A percentile compares a stretch with the other conserved stretches of the same genome.
phyloP scores from a whole-genome alignment of 2,329 filamentous ascomycete species.

The Tolypocladium ovalisporum region DNA sequence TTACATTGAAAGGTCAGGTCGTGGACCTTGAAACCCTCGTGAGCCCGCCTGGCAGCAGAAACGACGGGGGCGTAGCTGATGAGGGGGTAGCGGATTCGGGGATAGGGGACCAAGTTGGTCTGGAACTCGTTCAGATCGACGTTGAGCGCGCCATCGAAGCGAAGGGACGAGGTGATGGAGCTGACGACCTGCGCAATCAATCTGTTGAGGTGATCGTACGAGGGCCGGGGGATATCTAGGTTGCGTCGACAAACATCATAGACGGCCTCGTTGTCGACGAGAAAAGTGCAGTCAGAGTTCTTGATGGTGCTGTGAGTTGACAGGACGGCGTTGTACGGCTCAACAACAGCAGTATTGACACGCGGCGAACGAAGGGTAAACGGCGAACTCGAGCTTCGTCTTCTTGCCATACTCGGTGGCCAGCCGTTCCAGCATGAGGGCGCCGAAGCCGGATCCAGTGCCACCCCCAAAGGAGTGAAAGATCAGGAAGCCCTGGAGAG shows the following conservation, averaged over 20 bases:
- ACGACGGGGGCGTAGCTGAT: constrained; percentile 65
- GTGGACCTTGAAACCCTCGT: constrained; percentile 79
- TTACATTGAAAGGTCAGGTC: constrained; percentile 67
- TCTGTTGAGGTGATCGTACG: constrained; percentile 62
- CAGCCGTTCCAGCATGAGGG: constrained; percentile 60
- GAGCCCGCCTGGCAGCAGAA: constrained; percentile 63
- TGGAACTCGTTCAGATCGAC: constrained; percentile 71
- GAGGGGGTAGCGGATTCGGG: constrained; percentile 63
- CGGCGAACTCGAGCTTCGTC: constrained; percentile 65
- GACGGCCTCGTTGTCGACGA: constrained; percentile 65
- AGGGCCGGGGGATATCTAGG: constrained; percentile 57
- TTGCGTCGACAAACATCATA: constrained; percentile 67
- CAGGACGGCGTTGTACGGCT: constrained; percentile 65
- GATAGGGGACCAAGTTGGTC: constrained; percentile 65
- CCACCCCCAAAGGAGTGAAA: constrained; percentile 68
- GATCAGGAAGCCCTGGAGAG: constrained; percentile 62
- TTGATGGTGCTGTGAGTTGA: constrained; percentile 67
- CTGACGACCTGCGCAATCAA: constrained; percentile 65
- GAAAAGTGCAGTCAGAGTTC: constrained; percentile 70
- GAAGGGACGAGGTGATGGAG: constrained; percentile 62
- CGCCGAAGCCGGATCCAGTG: constrained; percentile 63
- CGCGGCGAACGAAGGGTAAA: constrained; percentile 59
- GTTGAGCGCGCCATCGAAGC: constrained; percentile 62
- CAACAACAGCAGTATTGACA: constrained; percentile 59
- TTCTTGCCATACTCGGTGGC: constrained; percentile 68